Evolutionary conservation across 805 yeast species (phyloP).

Genomic region (Candida vartiovaarae): DNA sequence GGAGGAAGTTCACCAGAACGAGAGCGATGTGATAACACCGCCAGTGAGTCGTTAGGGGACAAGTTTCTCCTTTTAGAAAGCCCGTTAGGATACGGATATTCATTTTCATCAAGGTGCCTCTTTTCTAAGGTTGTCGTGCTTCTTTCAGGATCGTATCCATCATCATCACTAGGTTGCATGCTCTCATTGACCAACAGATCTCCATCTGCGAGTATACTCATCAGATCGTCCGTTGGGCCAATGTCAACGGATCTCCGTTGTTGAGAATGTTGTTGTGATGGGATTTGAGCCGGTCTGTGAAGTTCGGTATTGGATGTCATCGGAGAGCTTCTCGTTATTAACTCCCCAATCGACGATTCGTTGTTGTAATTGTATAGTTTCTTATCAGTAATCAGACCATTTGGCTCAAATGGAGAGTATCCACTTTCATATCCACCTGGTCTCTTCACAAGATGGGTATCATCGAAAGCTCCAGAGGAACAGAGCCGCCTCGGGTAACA

Average conservation of each 20-base stretch:
- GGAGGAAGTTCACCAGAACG: slow-evolving; percentile 1
- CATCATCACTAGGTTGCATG: background rate
- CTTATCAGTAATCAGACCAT: background rate
- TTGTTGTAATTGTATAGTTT: background rate
- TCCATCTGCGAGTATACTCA: slow-evolving; percentile 1
- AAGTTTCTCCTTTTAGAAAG: background rate
- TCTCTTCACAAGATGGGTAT: background rate
- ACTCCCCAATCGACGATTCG: background rate
- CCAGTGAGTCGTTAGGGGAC: background rate
- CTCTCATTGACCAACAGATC: background rate
- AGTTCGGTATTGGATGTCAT: too few relatives aligned
- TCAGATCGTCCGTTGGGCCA: slow-evolving; percentile 1
- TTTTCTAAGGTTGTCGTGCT: background rate
- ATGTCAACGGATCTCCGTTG: background rate
- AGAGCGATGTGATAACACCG: background rate
- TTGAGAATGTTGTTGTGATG: too few relatives aligned
- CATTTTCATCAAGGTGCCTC: background rate
- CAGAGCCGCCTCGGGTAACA: slow-evolving; percentile 1
- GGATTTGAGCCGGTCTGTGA: too few relatives aligned
- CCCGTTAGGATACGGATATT: too few relatives aligned
- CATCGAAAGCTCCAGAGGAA: background rate
- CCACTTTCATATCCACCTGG: background rate
- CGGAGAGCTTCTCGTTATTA: background rate
- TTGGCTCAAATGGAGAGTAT: background rate
- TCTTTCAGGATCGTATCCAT: background rate